These are phyloP conservation scores for Termitomyces sp. DNA, from an alignment of 768 basidiomycete genomes.

Conservation along the genomic window DNA sequence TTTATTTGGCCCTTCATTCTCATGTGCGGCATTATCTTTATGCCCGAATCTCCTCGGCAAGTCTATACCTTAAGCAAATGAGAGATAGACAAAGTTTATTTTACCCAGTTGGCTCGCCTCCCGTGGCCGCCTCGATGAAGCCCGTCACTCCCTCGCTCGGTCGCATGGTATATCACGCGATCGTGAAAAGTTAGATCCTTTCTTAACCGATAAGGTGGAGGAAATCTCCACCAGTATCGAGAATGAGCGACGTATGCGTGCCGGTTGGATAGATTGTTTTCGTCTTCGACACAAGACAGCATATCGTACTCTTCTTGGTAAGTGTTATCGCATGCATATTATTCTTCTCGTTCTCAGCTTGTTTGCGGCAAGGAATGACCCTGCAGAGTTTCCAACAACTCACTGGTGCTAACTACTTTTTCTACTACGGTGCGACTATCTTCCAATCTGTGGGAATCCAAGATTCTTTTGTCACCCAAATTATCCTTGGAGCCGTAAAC, in stretches of 20 bases:
- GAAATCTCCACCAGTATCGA: constrained; percentile 53
- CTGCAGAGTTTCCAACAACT: constrained; percentile 72
- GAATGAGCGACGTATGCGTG: constrained; percentile 38
- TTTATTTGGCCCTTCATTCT: constrained; percentile 61
- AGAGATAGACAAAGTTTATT: neutral
- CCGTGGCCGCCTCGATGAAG: constrained; percentile 42
- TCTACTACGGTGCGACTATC: constrained; percentile 63
- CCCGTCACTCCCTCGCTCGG: constrained; percentile 41
- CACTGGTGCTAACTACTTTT: constrained; percentile 67
- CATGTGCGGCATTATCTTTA: constrained; percentile 58
- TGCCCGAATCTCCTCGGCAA: constrained; percentile 61
- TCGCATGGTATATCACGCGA: constrained; percentile 39
- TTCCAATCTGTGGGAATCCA: constrained; percentile 62
- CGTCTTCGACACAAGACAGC: constrained; percentile 46
- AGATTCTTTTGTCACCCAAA: constrained; percentile 68
- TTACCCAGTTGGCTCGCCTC: constrained; percentile 48
- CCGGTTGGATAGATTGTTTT: constrained; percentile 72
- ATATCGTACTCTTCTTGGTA: constrained; percentile 57
- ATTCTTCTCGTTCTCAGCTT: neutral
- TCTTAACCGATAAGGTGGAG: constrained; percentile 43
- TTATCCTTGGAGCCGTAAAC: constrained; percentile 72
- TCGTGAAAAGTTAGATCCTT: constrained; percentile 34
- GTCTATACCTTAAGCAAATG: neutral
- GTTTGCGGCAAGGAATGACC: constrained; percentile 37
- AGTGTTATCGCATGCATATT: neutral